Evolutionary conservation across 805 yeast species (phyloP), one percentile per base, ranked within the genome.

Genomic region (Saccharomycopsis capsularis): DNA sequence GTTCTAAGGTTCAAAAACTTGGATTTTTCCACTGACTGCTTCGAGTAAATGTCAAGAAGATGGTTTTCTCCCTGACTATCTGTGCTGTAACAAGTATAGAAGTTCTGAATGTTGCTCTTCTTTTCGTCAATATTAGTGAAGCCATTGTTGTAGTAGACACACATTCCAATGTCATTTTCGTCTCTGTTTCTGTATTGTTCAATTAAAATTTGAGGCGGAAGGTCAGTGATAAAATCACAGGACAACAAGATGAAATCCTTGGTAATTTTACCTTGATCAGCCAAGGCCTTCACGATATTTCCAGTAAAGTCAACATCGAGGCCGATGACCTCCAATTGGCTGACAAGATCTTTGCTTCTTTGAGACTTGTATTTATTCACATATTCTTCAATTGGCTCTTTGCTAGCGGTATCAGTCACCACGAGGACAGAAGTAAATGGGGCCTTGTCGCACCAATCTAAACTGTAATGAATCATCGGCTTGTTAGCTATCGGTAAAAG

Each of bases 401-500:
- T 62, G 29, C 78, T 73, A 2, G 69, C 74, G 9, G 65, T 60
- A 46, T 75, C 78, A 7, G 78, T 70, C 5, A 85, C 82, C 18
- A 90, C 71, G 19, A 85, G 78, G 42, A 85, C 75, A 41, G 76
- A 76, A 41, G 76, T 76, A 65, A 90, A 90, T 51, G 81, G 81
- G 2, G 95, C 96, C 60, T 75, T 73, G 59, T 81, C 89, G 70
- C 98, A 90, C 98, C 98, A 93, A 57, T 85, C 90, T 32, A 93
- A 70, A 2, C 85, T 95, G 61, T 87, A 85, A 59, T 82, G 82
- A 39, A 93, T 69, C 88, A 93, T 82, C 13, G 96, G 95, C 59
- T 76, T 76, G 63, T 90, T 90, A 5, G 93, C 98, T 32, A 93
- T 72, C 2, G 98, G 98, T 40, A 95, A 66, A 43, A 90, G 68